phyloP scores from a whole-genome alignment of 2,329 filamentous ascomycete species.

The Talaromyces sp. region DNA sequence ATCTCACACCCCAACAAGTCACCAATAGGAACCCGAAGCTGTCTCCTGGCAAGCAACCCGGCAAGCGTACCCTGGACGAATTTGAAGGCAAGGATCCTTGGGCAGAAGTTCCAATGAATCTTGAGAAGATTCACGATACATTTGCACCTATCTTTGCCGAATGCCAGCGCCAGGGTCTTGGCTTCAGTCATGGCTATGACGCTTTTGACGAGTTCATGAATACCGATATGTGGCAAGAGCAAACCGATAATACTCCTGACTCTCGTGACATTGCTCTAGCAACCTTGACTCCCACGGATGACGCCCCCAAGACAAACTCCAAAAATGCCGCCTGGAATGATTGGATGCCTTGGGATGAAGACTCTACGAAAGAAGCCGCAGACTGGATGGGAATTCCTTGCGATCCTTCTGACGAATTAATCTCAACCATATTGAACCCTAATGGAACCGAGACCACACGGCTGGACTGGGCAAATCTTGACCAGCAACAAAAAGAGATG shows the following conservation, averaged over 20 bases:
- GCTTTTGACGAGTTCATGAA: conserved; percentile 43
- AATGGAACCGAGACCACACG: conserved; percentile 9
- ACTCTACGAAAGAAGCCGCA: conserved; percentile 10
- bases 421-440: background rate
- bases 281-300: conserved; percentile 42
- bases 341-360: conserved; percentile 20
- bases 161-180: conserved; percentile 21
- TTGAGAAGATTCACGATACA: conserved; percentile 41
- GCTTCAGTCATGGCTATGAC: conserved; percentile 35
- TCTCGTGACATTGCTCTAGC: conserved; percentile 38
- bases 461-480: conserved; percentile 45
- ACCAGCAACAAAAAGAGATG: conserved; percentile 32
- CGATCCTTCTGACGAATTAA: background rate
- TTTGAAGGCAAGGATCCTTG: conserved; percentile 36
- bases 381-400: conserved; percentile 18
- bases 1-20: conserved; percentile 33
- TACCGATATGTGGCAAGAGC: conserved; percentile 36
- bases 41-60: conserved; percentile 24
- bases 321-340: conserved; percentile 13
- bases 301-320: conserved; percentile 18
- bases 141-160: conserved; percentile 30
- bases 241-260: conserved; percentile 41
- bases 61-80: conserved; percentile 20
- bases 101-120: conserved; percentile 41
- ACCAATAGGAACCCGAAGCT: conserved; percentile 31